Percentiles rank a stretch among this genome's conserved stretches.
Conservation (phyloP, 495 filamentous ascomycete genomes). For the Aspergillus bertholletiae region DNA sequence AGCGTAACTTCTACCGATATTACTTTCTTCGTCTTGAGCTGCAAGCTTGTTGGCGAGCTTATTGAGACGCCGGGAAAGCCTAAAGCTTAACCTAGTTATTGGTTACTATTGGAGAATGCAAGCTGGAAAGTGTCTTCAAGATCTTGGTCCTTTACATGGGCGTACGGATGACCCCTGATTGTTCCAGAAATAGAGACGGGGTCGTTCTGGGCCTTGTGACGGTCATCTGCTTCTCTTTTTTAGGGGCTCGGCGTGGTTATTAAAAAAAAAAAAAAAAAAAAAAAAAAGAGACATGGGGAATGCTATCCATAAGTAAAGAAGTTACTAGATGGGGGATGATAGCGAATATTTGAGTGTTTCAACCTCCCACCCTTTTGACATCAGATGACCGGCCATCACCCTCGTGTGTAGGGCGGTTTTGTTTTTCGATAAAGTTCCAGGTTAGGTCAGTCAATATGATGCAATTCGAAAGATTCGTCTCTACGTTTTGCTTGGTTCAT, state of each 20-base stretch:
- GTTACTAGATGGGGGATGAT: too few species aligned
- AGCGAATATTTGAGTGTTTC: too few species aligned
- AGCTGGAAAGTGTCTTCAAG: conserved; percentile 22
- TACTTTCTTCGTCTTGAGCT: conserved; percentile 23
- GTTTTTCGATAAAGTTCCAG: not conserved
- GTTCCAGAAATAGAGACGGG: conserved; percentile 16
- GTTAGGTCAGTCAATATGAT: not conserved
- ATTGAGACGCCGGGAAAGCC: not conserved
- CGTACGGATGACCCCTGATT: conserved; percentile 18
- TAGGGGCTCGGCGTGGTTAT: conserved; percentile 16
- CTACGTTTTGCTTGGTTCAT: not conserved
- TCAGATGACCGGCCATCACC: not conserved
- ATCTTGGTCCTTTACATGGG: conserved; percentile 3
- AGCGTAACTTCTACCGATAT: conserved; percentile 23
- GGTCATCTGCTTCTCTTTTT: conserved; percentile 29
- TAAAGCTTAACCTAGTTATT: conserved; percentile 20
- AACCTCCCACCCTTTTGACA: not conserved
- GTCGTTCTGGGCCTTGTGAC: conserved; percentile 27
- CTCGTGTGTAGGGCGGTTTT: not conserved
- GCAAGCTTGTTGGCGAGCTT: not conserved
- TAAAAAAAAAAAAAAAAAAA: too few species aligned
- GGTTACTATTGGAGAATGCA: conserved; percentile 18
- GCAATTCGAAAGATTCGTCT: not conserved
- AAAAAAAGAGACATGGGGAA: too few species aligned
- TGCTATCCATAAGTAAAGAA: too few species aligned